A percentile compares a stretch with the other conserved stretches of the same genome.
phyloP scores from a whole-genome alignment of 352 stramenopile genomes.

The Pythium rhizo-oryzae region DNA sequence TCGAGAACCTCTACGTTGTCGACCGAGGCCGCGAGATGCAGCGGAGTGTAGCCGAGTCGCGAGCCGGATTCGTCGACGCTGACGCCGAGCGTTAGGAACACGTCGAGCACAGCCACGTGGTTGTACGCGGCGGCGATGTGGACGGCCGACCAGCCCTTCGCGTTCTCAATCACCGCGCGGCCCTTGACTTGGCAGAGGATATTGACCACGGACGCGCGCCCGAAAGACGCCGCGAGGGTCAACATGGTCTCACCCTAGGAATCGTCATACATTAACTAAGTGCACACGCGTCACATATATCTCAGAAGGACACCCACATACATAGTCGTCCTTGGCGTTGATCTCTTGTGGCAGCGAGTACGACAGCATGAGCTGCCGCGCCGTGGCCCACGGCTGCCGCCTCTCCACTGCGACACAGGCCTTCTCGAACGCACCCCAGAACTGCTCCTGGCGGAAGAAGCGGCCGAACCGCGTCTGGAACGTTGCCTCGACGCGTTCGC shows the following conservation, averaged over 20 bases:
- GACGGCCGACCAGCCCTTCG: slow-evolving; percentile 68
- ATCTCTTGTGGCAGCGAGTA: slow-evolving; percentile 65
- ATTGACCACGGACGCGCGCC: slow-evolving; percentile 51
- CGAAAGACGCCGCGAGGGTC: slow-evolving; percentile 55
- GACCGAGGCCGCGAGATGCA: slow-evolving; percentile 57
- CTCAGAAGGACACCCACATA: not conserved
- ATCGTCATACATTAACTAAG: slow-evolving; percentile 7
- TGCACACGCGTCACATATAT: slow-evolving; percentile 19
- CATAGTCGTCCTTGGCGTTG: slow-evolving; percentile 58
- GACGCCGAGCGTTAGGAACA: slow-evolving; percentile 48
- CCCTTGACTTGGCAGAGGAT: slow-evolving; percentile 73
- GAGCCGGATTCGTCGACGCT: slow-evolving; percentile 48
- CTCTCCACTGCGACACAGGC: slow-evolving; percentile 45
- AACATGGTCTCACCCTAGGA: slow-evolving; percentile 74
- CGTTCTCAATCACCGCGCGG: slow-evolving; percentile 56
- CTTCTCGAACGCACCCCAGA: slow-evolving; percentile 60
- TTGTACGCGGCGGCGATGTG: slow-evolving; percentile 64
- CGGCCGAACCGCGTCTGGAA: slow-evolving; percentile 49
- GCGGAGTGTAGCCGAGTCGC: slow-evolving; percentile 56
- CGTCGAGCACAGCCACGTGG: slow-evolving; percentile 48
- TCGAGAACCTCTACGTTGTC: slow-evolving; percentile 58
- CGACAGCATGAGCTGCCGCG: slow-evolving; percentile 60
- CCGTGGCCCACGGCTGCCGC: slow-evolving; percentile 36
- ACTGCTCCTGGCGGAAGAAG: slow-evolving; percentile 39
- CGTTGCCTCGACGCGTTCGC: slow-evolving; percentile 55